Percentiles rank a stretch among this genome's conserved stretches.
Conservation (phyloP, 345 rosid species). For the Linum usitatissimum region DNA sequence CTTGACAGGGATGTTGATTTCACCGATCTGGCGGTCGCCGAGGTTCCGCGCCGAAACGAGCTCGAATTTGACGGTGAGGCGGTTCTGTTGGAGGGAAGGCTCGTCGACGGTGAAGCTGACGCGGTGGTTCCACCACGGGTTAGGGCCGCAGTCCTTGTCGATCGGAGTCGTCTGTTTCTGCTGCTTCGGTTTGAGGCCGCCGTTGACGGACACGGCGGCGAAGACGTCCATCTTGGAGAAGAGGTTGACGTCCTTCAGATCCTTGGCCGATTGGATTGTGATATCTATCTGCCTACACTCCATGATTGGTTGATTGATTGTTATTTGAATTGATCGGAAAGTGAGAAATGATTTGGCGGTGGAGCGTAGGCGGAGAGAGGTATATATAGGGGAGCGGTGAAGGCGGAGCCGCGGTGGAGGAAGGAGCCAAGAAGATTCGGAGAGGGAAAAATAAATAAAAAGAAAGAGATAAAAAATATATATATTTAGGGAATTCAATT, state of each 20-base stretch:
- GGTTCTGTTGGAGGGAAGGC: conserved; percentile 27
- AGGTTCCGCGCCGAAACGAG: conserved; percentile 37
- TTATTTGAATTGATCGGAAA: too few species aligned
- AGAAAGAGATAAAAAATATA: too few species aligned
- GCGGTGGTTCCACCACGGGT: conserved; percentile 44
- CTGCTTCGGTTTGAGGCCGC: conserved; percentile 32
- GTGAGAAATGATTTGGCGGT: too few species aligned
- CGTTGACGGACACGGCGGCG: conserved; percentile 38
- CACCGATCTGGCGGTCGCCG: conserved; percentile 41
- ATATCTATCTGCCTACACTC: conserved; percentile 47
- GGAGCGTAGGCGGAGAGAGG: too few species aligned
- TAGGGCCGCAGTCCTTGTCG: conserved; percentile 41
- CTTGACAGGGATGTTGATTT: conserved; percentile 40
- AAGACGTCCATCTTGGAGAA: conserved; percentile 56
- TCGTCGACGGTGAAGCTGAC: conserved; percentile 47
- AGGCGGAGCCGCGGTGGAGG: too few species aligned
- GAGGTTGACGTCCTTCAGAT: conserved; percentile 40
- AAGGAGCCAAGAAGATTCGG: too few species aligned
- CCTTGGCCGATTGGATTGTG: conserved; percentile 38
- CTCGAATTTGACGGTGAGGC: conserved; percentile 26
- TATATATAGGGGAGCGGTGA: too few species aligned
- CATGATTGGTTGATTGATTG: conserved; percentile 17
- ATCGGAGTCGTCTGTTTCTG: conserved; percentile 39
- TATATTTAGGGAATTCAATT: too few species aligned
- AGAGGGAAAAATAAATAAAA: too few species aligned